Conservation (phyloP, 139 green algal species). For the Closterium sp. region DNA sequence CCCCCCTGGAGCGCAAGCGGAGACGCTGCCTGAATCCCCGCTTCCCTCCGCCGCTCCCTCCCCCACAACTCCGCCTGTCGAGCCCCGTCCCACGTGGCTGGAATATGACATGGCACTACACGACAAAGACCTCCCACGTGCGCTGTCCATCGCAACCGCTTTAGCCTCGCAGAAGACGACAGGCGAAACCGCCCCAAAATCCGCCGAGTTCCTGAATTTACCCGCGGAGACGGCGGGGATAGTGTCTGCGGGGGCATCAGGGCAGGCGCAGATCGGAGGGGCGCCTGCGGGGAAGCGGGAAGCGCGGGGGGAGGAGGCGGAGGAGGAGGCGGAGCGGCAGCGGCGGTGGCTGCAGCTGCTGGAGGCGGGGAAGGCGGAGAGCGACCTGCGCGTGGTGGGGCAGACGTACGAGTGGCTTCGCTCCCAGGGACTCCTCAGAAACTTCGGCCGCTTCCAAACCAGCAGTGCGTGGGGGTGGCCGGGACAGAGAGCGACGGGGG, state of each 20-base stretch:
- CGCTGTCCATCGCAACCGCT: neutral
- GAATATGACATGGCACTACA: slow-evolving; percentile 11
- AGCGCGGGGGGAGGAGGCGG: neutral
- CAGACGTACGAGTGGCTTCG: slow-evolving; percentile 32
- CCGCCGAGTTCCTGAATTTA: neutral
- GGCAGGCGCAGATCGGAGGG: neutral
- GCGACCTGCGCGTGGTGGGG: slow-evolving; percentile 18
- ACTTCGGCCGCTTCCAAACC: neutral
- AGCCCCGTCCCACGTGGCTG: slow-evolving; percentile 4
- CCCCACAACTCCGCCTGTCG: too few relatives aligned
- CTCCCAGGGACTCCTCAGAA: neutral
- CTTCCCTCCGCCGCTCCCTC: too few relatives aligned
- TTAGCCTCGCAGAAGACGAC: neutral
- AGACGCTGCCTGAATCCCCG: neutral
- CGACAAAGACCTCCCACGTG: slow-evolving; percentile 7
- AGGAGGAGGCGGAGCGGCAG: neutral
- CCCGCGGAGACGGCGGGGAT: neutral
- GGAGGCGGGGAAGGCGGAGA: neutral
- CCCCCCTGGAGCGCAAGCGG: neutral
- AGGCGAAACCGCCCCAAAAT: neutral
- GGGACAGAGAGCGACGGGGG: too few relatives aligned
- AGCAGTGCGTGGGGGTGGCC: too few relatives aligned
- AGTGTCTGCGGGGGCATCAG: neutral
- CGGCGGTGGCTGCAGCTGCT: slow-evolving; percentile 16
- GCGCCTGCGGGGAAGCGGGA: neutral